Conservation (phyloP, 164 flowering plant genomes). For the Sedum album region DNA sequence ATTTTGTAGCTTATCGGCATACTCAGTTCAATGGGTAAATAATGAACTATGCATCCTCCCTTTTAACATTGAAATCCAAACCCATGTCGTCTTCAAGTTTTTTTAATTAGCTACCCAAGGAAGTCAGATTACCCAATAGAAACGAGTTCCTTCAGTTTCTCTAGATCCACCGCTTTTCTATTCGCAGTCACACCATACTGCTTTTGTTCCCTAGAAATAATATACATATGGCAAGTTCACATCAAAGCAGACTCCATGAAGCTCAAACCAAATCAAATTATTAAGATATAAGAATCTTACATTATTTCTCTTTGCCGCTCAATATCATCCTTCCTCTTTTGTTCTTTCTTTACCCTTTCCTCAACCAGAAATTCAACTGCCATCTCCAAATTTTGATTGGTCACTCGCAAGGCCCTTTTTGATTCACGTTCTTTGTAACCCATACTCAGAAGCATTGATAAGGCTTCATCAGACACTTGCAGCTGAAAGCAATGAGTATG, state of each 20-base stretch:
- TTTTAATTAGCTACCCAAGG: background rate
- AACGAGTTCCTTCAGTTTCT: conserved; percentile 42
- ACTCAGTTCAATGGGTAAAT: background rate
- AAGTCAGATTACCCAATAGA: conserved; percentile 52
- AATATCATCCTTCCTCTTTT: conserved; percentile 42
- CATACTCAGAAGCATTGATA: conserved; percentile 73
- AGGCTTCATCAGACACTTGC: conserved; percentile 74
- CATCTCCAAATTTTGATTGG: conserved; percentile 49
- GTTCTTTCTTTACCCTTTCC: conserved; percentile 43
- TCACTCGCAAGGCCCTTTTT: conserved; percentile 74
- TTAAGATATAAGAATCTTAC: conserved; percentile 28
- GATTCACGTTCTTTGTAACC: conserved; percentile 65
- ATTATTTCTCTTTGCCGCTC: conserved; percentile 44
- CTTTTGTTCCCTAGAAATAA: conserved; percentile 72
- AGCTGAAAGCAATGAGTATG: conserved; percentile 39
- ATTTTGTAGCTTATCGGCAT: background rate
- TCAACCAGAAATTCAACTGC: conserved; percentile 68
- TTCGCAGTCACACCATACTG: conserved; percentile 68
- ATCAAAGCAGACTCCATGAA: background rate
- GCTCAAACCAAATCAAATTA: background rate
- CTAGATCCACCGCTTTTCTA: conserved; percentile 68
- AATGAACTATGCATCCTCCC: background rate
- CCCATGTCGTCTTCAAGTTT: background rate
- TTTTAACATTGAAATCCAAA: background rate
- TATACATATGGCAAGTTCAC: background rate